Percentiles rank a stretch among this genome's conserved stretches.
Evolutionary conservation across 106 monocot species (phyloP).

Genomic region (Dioscorea alata): DNA sequence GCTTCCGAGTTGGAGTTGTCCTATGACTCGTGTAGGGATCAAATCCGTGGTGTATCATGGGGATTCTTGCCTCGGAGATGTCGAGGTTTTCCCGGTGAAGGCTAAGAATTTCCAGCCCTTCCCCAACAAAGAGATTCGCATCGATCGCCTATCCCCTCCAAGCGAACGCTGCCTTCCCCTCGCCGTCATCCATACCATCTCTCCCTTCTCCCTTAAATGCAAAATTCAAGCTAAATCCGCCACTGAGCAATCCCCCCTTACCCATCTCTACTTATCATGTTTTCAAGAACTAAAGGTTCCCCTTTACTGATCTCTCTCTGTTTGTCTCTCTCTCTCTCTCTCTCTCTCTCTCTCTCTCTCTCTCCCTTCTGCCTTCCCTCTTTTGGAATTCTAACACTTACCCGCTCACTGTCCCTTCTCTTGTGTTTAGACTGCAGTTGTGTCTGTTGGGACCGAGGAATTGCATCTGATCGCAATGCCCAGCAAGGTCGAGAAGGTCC

Average conservation of each 20-base stretch:
- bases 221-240: slow-evolving; percentile 43
- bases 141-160: slow-evolving; percentile 47
- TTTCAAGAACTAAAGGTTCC: slow-evolving; percentile 44
- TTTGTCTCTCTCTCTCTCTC: background rate
- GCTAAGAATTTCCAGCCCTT: slow-evolving; percentile 6
- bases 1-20: no score
- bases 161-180: slow-evolving; percentile 70
- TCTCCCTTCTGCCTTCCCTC: no score
- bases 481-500: slow-evolving; percentile 39
- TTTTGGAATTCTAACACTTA: background rate
- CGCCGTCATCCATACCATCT: slow-evolving; percentile 52
- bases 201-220: slow-evolving; percentile 61
- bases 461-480: slow-evolving; percentile 91
- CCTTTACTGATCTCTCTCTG: no score
- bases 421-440: slow-evolving; percentile 57
- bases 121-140: slow-evolving; percentile 48
- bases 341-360: background rate
- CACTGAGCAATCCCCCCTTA: slow-evolving; percentile 30
- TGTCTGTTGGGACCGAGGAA: slow-evolving; percentile 56
- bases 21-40: background rate
- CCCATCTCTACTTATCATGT: slow-evolving; percentile 49
- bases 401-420: background rate
- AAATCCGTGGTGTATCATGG: slow-evolving; percentile 41
- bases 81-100: slow-evolving; percentile 32
- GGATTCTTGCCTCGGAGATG: slow-evolving; percentile 46